Evolutionary conservation across 192 early-diverging fungal genomes (phyloP), one percentile per base, ranked within the genome.

Genomic region (Podila epigama): DNA sequence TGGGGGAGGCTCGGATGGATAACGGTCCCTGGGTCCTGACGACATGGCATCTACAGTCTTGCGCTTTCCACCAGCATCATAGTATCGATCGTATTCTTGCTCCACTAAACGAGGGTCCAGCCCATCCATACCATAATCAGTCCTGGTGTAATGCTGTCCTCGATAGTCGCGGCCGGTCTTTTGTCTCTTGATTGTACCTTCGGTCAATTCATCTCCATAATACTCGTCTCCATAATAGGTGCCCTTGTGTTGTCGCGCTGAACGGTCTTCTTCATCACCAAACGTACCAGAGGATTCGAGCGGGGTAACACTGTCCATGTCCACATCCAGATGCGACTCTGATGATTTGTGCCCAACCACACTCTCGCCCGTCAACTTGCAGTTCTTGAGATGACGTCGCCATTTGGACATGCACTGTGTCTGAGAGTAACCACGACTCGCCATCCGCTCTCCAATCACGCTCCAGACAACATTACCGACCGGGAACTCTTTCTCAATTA

Each of bases 361-460:
- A 39, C 44, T 51, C 31, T 77, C 73, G 41, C 39, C 56, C 31
- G 66, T 54, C 3, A 58, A 13, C 56, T 77, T 77, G 51, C 37
- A 68, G 53, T 68, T 68, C 39, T 77, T 77, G 39, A 77, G 66
- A 54, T 77, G 73, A 31, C 73, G 67, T 2, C 73, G 20, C 73
- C 73, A 77, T 28, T 77, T 77, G 36, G 73, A 77, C 73, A 77
- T 77, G 56, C 73, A 77, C 61, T 77, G 73, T 8, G 73, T 77
- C 40, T 77, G 73, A 4, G 73, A 77, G 35, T 77, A 77, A 20
- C 73, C 73, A 25, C 73, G 73, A 37, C 66, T 64, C 18, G 61
- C 60, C 73, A 77, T 77, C 66, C 54, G 56, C 53, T 77, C 73
- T 20, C 53, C 73, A 60, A 77, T 68, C 32, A 77, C 73, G 48